Evolutionary conservation across 805 yeast genomes (phyloP), one percentile per base, ranked within the genome.

Genomic region (Hagleromyces aurorensis): DNA sequence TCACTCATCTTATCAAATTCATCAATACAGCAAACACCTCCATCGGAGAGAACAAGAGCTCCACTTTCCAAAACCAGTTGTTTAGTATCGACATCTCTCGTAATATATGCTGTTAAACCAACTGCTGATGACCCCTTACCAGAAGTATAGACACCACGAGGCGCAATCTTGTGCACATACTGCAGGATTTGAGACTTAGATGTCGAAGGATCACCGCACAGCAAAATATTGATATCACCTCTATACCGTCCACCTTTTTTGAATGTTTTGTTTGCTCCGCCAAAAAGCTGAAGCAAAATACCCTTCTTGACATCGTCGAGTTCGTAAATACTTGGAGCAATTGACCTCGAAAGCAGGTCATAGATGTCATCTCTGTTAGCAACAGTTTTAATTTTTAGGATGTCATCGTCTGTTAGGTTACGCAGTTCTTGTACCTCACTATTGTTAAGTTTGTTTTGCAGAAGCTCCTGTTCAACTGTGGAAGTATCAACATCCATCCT

Each of bases 81-180:
- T 48, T 76, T 82, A 0, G 97, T 85, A 48, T 91, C 97, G 16
- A 82, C 70, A 55, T 91, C 99, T 50, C 96, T 69, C 6, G 98
- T 87, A 33, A 91, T 79, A 55, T 91, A 91, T 0, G 99, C 98
- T 1, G 99, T 91, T 50, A 91, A 67, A 67, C 99, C 99, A 28
- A 91, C 99, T 0, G 99, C 99, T 18, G 98, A 91, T 1, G 96
- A 86, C 29, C 98, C 98, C 50, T 91, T 91, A 58, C 99, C 99
- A 1, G 96, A 87, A 4, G 99, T 91, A 59, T 87, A 91, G 21
- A 91, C 84, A 44, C 98, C 98, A 53, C 98, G 70, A 25, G 99
- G 99, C 1, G 98, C 94, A 44, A 91, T 91, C 50, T 87, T 84
- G 61, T 91, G 98, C 23, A 91, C 96, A 45, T 91, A 91, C 51